Conservation (phyloP, 2,329 filamentous ascomycete species). For the Xenosphaeropsis pyriputrescens region DNA sequence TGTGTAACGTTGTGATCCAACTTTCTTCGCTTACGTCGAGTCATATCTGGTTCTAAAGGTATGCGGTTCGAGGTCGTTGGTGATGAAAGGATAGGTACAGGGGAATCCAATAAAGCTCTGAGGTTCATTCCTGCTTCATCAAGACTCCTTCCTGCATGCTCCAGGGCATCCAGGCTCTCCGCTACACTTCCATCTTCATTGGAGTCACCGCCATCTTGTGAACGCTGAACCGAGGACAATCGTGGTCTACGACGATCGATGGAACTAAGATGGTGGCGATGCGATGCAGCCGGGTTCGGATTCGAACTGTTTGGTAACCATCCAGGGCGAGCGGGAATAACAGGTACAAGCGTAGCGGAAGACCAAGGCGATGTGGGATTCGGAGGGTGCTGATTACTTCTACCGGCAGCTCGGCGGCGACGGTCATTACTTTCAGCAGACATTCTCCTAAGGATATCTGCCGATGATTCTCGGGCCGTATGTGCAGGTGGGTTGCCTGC, state of each 20-base stretch:
- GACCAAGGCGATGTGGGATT: background rate
- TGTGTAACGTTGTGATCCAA: conserved; percentile 31
- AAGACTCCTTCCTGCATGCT: conserved; percentile 12
- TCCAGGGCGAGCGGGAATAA: background rate
- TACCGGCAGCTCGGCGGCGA: background rate
- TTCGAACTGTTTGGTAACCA: background rate
- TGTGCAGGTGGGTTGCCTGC: conserved; percentile 1
- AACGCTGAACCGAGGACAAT: conserved; percentile 14
- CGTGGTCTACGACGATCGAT: conserved; percentile 13
- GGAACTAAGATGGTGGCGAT: conserved; percentile 6
- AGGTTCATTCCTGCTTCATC: conserved; percentile 12
- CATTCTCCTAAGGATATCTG: background rate
- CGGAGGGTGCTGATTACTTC: background rate
- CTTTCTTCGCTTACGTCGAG: conserved; percentile 54
- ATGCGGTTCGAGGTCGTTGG: conserved; percentile 8
- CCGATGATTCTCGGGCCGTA: background rate
- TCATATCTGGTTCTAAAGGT: conserved; percentile 24
- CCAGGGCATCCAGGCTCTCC: conserved; percentile 9
- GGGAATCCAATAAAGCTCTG: conserved; percentile 12
- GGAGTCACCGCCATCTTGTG: conserved; percentile 14
- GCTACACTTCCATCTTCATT: conserved; percentile 5
- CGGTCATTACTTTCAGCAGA: conserved; percentile 1
- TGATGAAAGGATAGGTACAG: conserved; percentile 10
- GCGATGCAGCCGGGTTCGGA: too few relatives aligned
- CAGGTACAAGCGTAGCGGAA: background rate